phyloP scores from a whole-genome alignment of 768 basidiomycete genomes.

The Termitomyces sp. region DNA sequence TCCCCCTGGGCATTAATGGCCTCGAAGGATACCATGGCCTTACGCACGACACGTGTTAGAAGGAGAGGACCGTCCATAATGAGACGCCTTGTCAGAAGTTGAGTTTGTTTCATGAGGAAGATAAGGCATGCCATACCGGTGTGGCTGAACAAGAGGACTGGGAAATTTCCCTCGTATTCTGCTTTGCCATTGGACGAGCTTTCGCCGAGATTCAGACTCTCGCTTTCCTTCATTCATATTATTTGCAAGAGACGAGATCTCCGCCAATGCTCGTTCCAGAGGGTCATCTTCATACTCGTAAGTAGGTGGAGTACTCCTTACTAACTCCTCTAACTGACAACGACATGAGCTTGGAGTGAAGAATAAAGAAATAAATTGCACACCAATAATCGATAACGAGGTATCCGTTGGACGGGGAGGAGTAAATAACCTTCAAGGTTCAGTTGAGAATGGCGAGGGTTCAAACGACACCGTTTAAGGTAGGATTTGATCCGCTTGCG shows the following conservation, averaged over 20 bases:
- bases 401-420: conserved; percentile 94
- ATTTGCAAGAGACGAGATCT: conserved; percentile 85
- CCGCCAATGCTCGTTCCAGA: conserved; percentile 78
- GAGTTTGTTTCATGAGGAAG: conserved; percentile 5
- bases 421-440: conserved; percentile 93
- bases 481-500: conserved; percentile 86
- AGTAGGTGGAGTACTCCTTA: conserved; percentile 78
- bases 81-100: conserved; percentile 55
- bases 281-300: conserved; percentile 77
- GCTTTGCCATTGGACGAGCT: conserved; percentile 87
- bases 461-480: conserved; percentile 84
- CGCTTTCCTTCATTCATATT: conserved; percentile 99
- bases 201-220: conserved; percentile 87
- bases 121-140: conserved; percentile 56
- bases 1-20: conserved; percentile 75
- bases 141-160: conserved; percentile 97
- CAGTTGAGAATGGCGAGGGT: conserved; percentile 89
- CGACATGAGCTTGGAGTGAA: conserved; percentile 1
- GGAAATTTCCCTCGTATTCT: conserved; percentile 91
- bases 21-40: conserved; percentile 78
- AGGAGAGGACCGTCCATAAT: conserved; percentile 89
- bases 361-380: conserved; percentile 24
- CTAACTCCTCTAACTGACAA: conserved; percentile 77
- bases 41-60: conserved; percentile 88
- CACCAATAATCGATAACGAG: conserved; percentile 92